These are phyloP conservation scores for Pseudonectria buxi DNA, from an alignment of 2,329 filamentous ascomycete genomes.

Conservation along the genomic window DNA sequence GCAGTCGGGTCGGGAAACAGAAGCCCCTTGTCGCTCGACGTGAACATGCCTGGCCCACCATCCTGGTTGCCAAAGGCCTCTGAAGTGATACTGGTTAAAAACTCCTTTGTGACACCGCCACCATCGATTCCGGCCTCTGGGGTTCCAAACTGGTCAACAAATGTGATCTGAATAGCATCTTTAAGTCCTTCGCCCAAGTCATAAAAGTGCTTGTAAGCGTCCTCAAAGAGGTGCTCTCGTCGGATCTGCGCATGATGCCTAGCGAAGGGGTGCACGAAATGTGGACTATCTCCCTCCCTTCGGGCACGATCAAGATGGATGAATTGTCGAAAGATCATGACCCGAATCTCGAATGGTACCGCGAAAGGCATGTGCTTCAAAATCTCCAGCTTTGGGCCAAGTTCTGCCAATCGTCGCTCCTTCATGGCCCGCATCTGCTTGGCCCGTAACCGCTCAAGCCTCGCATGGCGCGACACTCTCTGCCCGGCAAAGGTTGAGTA, in stretches of 20 bases:
- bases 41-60: slow-evolving; percentile 53
- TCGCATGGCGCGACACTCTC: slow-evolving; percentile 54
- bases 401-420: slow-evolving; percentile 66
- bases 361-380: slow-evolving; percentile 95
- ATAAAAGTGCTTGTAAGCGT: slow-evolving; percentile 81
- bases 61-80: slow-evolving; percentile 67
- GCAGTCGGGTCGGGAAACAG: slow-evolving; percentile 82
- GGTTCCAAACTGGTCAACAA: slow-evolving; percentile 83
- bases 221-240: slow-evolving; percentile 72
- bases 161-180: slow-evolving; percentile 93
- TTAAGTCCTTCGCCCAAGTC: slow-evolving; percentile 75
- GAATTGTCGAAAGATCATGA: slow-evolving; percentile 90
- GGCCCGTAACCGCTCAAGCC: slow-evolving; percentile 55
- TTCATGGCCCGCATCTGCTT: slow-evolving; percentile 61
- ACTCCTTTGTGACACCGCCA: slow-evolving; percentile 95
- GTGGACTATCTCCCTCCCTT: slow-evolving; percentile 14
- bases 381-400: slow-evolving; percentile 83
- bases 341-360: slow-evolving; percentile 85
- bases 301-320: slow-evolving; percentile 60
- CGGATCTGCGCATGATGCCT: slow-evolving; percentile 74
- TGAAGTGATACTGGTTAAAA: slow-evolving; percentile 78
- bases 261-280: slow-evolving; percentile 29
- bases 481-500: slow-evolving; percentile 43
- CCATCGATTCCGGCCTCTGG: slow-evolving; percentile 93
- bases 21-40: slow-evolving; percentile 76